Evolutionary conservation across 352 stramenopile species (phyloP), one percentile per base, ranked within the genome.

Genomic region (Phytophthora kernoviae): DNA sequence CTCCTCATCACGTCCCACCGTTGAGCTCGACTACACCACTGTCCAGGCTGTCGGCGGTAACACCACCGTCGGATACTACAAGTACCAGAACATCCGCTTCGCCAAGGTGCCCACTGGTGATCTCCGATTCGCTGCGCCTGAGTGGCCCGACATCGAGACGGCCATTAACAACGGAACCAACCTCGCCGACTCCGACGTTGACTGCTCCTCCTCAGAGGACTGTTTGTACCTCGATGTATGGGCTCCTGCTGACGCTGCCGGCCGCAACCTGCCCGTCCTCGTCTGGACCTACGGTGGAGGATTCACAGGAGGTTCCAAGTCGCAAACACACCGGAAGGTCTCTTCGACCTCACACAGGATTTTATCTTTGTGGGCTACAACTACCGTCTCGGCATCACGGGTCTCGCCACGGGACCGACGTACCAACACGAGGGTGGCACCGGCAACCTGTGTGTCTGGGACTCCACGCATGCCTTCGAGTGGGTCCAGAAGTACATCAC

Each of bases 211-310:
- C 18, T 62, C 53, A 0, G 70, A 79, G 24, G 62, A 79, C 52
- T 79, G 70, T 18, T 34, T 79, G 22, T 79, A 66, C 48, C 52
- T 79, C 18, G 70, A 79, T 22, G 66, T 79, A 21, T 76, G 61
- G 47, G 55, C 58, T 1, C 70, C 70, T 10, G 66, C 53, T 7
- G 44, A 68, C 5, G 63, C 62, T 0, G 39, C 22, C 0, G 45
- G 46, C 5, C 60, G 62, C 26, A 79, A 73, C 42, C 56, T 73
- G 1, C 54, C 70, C 11, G 70, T 79, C 1, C 32, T 79, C 26
- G 62, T 79, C n/a, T 79, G 62, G 61, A 68, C 60, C 12, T 65
- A 73, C 30, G 66, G 70, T 24, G 70, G 70, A 18, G 48, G 51
- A 15, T 73, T 70, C 37, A 58, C 59, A 5, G 51, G 30, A n/a